Conservation (phyloP, 495 filamentous ascomycete species). For the Lasiosphaeria miniovina region DNA sequence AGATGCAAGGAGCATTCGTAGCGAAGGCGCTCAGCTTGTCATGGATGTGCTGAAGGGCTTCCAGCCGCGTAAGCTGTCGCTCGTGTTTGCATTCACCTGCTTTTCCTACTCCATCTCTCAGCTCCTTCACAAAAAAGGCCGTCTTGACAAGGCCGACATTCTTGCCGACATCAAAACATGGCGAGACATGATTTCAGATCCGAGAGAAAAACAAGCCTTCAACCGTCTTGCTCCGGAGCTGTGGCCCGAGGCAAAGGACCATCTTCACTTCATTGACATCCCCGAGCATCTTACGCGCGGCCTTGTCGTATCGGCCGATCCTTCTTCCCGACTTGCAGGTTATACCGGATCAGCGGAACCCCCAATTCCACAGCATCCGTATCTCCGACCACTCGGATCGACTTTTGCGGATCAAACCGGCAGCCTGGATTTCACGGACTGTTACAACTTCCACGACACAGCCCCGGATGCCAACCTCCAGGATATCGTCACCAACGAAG, state of each 20-base stretch:
- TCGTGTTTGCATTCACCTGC: slow-evolving; percentile 20
- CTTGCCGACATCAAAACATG: slow-evolving; percentile 18
- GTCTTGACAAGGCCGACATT: slow-evolving; percentile 15
- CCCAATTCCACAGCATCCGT: too few species aligned
- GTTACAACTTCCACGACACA: too few species aligned
- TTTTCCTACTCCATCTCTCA: slow-evolving; percentile 23
- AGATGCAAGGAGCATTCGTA: slow-evolving; percentile 13
- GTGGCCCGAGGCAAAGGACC: slow-evolving; percentile 23
- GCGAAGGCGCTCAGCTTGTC: slow-evolving; percentile 17
- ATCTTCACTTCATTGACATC: slow-evolving; percentile 18
- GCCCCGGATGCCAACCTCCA: too few species aligned
- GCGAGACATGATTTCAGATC: slow-evolving; percentile 15
- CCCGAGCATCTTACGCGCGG: not conserved
- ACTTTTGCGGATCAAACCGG: too few species aligned
- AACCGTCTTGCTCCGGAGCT: slow-evolving; percentile 16
- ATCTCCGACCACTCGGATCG: too few species aligned
- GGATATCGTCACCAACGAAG: too few species aligned
- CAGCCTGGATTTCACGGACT: too few species aligned
- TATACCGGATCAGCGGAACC: too few species aligned
- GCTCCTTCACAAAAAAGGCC: slow-evolving; percentile 16
- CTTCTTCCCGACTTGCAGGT: too few species aligned
- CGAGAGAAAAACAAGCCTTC: slow-evolving; percentile 17
- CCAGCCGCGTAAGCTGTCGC: slow-evolving; percentile 9
- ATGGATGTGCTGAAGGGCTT: slow-evolving; percentile 15
- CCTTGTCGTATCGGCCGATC: not conserved